phyloP scores from a whole-genome alignment of 306 rosid species.

The Dryas octopetala region DNA sequence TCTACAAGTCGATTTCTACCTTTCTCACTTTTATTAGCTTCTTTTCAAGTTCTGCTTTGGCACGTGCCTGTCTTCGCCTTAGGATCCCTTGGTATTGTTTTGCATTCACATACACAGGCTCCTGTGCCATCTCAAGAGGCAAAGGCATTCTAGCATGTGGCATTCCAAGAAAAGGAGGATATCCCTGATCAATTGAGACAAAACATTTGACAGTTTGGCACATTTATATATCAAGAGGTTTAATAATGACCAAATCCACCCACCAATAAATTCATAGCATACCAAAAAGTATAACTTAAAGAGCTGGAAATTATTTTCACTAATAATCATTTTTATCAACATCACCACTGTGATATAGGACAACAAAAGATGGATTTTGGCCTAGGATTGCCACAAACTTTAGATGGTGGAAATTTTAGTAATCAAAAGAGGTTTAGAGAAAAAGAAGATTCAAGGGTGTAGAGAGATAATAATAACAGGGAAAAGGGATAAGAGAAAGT shows the following conservation, averaged over 20 bases:
- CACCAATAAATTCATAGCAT: not conserved
- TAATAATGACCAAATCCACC: not conserved
- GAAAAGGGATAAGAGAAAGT: not conserved
- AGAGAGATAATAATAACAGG: not conserved
- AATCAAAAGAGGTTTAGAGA: not conserved
- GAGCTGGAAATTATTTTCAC: not conserved
- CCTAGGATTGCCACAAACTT: not conserved
- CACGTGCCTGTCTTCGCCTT: slow-evolving; percentile 94
- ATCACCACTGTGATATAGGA: not conserved
- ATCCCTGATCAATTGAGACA: slow-evolving; percentile 50
- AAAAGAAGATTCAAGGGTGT: not conserved
- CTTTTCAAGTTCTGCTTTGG: slow-evolving; percentile 93
- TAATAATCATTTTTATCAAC: not conserved
- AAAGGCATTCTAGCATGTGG: slow-evolving; percentile 95
- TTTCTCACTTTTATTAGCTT: slow-evolving; percentile 86
- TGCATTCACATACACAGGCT: slow-evolving; percentile 97
- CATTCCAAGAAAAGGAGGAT: slow-evolving; percentile 82
- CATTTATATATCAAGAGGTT: not conserved
- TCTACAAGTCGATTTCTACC: slow-evolving; percentile 43
- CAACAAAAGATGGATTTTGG: not conserved
- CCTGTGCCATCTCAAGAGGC: slow-evolving; percentile 97
- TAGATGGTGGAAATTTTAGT: not conserved
- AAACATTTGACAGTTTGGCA: not conserved
- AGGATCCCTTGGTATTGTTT: slow-evolving; percentile 97
- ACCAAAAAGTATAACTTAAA: not conserved